phyloP scores from a whole-genome alignment of 768 basidiomycete genomes.

The Tephrocybe sp. region DNA sequence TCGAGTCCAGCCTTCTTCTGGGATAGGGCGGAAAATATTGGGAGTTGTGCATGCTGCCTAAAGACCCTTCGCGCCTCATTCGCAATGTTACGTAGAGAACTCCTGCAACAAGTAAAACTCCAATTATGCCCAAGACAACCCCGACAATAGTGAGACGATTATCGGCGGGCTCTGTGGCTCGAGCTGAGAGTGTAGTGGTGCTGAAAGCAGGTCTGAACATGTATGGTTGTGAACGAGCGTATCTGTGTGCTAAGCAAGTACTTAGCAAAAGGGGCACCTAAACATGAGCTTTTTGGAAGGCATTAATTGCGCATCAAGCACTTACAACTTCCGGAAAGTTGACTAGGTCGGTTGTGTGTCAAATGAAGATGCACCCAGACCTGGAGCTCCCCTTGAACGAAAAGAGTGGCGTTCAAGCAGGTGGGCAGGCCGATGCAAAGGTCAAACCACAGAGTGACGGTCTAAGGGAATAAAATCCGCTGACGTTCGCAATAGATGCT shows the following conservation, averaged over 20 bases:
- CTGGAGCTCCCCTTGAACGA: slow-evolving; percentile 22
- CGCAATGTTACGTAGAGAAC: slow-evolving; percentile 9
- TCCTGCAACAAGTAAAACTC: slow-evolving; percentile 7
- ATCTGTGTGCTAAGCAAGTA: not conserved
- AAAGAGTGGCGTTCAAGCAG: slow-evolving; percentile 32
- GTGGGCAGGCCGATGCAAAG: not conserved
- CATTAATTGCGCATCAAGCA: too few species aligned
- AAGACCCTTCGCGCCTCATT: slow-evolving; percentile 8
- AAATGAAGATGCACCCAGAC: not conserved
- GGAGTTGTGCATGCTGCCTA: not conserved
- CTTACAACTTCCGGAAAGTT: too few species aligned
- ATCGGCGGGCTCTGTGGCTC: not conserved
- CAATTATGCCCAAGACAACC: slow-evolving; percentile 10
- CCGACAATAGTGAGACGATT: slow-evolving; percentile 6
- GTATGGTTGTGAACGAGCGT: slow-evolving; percentile 3
- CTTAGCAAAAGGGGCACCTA: too few species aligned
- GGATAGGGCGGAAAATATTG: slow-evolving; percentile 15
- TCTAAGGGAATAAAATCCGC: not conserved
- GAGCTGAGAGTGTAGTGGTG: slow-evolving; percentile 1
- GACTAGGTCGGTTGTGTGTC: too few species aligned
- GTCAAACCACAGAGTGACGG: not conserved
- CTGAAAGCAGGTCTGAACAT: slow-evolving; percentile 1
- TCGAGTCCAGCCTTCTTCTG: slow-evolving; percentile 28
- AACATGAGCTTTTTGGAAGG: too few species aligned
- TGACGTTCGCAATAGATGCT: slow-evolving; percentile 3